phyloP scores from a whole-genome alignment of 192 early-diverging fungal genomes.

The Pilobolus umbonatus region DNA sequence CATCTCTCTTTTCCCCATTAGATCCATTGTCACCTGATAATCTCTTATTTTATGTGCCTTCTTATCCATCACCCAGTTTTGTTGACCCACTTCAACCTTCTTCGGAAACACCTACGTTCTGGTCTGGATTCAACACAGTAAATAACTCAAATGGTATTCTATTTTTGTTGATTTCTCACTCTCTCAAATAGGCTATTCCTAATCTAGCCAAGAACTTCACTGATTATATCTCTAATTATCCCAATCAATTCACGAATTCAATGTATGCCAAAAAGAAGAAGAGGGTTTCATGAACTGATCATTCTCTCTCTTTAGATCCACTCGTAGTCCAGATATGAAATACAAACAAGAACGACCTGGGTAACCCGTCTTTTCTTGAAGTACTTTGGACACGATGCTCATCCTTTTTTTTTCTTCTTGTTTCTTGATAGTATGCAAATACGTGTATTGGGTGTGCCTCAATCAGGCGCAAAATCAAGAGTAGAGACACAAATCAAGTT shows the following conservation, averaged over 20 bases:
- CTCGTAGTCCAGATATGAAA: no score
- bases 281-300: no score
- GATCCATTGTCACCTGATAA: constrained; percentile 18
- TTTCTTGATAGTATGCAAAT: constrained; percentile 26
- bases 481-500: constrained; percentile 96
- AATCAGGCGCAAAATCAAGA: constrained; percentile 70
- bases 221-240: constrained; percentile 22
- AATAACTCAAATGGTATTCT: no score
- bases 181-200: constrained; percentile 25
- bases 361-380: no score
- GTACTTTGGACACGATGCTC: neutral
- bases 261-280: no score
- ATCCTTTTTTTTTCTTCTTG: neutral
- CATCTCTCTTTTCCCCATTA: constrained; percentile 16
- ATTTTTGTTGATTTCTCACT: neutral
- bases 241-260: no score
- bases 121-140: constrained; percentile 30
- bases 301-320: no score
- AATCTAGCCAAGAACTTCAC: constrained; percentile 30
- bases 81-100: constrained; percentile 23
- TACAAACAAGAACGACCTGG: no score
- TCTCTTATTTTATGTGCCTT: constrained; percentile 18
- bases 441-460: constrained; percentile 41
- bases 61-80: constrained; percentile 14
- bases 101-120: constrained; percentile 8